Conservation (phyloP, 2,329 filamentous ascomycete species). For the Corynespora cassiicola region DNA sequence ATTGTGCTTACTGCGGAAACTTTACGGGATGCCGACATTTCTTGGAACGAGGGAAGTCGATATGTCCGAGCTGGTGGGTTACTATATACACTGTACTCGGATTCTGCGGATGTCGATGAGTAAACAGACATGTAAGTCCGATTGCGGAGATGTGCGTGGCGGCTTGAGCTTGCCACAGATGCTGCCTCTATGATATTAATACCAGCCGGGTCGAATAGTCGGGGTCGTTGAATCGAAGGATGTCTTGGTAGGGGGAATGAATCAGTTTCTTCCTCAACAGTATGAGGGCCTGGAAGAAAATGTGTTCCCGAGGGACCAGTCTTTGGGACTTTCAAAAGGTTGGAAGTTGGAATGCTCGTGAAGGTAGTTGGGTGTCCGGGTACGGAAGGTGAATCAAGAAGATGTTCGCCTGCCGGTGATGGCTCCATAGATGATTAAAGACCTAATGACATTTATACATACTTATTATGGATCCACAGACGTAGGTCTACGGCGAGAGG, state of each 20-base stretch:
- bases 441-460: slow-evolving; percentile 22
- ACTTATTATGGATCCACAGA: slow-evolving; percentile 1
- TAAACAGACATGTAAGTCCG: slow-evolving; percentile 27
- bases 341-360: slow-evolving; percentile 15
- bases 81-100: slow-evolving; percentile 27
- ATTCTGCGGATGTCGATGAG: slow-evolving; percentile 24
- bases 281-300: slow-evolving; percentile 6
- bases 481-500: no score
- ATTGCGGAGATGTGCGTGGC: slow-evolving; percentile 5
- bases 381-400: slow-evolving; percentile 12
- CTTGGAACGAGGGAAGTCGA: slow-evolving; percentile 21
- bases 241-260: slow-evolving; percentile 1
- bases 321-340: slow-evolving; percentile 23
- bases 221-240: slow-evolving; percentile 4
- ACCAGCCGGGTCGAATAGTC: slow-evolving; percentile 11
- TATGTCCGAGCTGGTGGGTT: slow-evolving; percentile 34
- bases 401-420: slow-evolving; percentile 14
- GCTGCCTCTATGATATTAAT: slow-evolving; percentile 1
- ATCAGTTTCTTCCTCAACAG: slow-evolving; percentile 9
- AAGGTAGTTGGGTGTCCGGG: slow-evolving; percentile 11
- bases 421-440: slow-evolving; percentile 11
- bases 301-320: slow-evolving; percentile 5
- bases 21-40: background rate
- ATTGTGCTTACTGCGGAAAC: background rate
- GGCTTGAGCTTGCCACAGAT: background rate